Conservation (phyloP, 345 rosid species). For the Acer campestre region DNA sequence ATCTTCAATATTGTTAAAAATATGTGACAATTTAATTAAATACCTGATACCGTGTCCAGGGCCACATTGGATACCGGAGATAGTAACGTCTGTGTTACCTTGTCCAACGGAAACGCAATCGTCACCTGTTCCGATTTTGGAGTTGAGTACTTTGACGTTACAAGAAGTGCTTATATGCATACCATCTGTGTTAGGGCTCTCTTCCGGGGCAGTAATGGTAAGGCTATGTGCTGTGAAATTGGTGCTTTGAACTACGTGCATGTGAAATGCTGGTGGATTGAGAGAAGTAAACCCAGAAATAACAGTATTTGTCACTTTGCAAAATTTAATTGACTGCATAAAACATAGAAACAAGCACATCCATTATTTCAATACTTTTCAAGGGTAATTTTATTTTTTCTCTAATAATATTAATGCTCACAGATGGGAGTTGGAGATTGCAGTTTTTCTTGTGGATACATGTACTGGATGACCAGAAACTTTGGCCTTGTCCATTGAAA, state of each 20-base stretch:
- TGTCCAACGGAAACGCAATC: slow-evolving; percentile 49
- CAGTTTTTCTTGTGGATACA: slow-evolving; percentile 37
- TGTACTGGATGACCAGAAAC: slow-evolving; percentile 45
- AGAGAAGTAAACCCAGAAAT: slow-evolving; percentile 39
- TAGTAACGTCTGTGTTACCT: slow-evolving; percentile 26
- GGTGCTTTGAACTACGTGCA: slow-evolving; percentile 30
- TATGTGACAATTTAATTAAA: background rate
- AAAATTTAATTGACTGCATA: slow-evolving; percentile 51
- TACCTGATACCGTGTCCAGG: slow-evolving; percentile 59
- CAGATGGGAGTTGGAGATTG: slow-evolving; percentile 47
- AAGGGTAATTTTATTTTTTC: background rate
- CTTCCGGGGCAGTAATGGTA: slow-evolving; percentile 51
- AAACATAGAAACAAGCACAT: background rate
- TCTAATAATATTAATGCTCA: slow-evolving; percentile 18
- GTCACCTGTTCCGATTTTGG: slow-evolving; percentile 48
- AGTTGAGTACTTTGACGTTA: slow-evolving; percentile 17
- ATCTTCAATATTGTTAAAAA: too few species aligned
- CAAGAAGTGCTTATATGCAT: slow-evolving; percentile 39
- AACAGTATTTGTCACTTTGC: slow-evolving; percentile 29
- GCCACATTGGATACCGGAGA: slow-evolving; percentile 39
- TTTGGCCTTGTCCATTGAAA: slow-evolving; percentile 67
- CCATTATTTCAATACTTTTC: background rate
- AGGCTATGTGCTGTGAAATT: slow-evolving; percentile 30
- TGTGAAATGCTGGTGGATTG: slow-evolving; percentile 63
- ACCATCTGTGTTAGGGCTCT: slow-evolving; percentile 61